Evolutionary conservation across 176 grass and related monocot species (phyloP).

Genomic region (Oropetium thomaeum): DNA sequence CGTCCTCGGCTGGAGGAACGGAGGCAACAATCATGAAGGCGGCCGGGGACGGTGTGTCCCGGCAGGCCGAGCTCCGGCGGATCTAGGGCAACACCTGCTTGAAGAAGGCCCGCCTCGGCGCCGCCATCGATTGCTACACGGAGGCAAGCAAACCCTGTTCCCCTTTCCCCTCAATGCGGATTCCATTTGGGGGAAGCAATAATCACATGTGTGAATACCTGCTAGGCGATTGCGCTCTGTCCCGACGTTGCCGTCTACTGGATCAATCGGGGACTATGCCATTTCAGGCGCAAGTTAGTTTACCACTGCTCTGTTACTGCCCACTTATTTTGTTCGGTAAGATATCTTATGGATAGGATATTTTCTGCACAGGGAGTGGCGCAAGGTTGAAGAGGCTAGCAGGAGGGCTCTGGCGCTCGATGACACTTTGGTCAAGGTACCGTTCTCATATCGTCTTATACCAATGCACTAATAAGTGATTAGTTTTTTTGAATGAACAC

Average conservation of each 20-base stretch:
- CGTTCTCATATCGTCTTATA: not conserved
- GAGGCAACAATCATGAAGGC: not conserved
- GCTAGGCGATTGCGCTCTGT: constrained; percentile 79
- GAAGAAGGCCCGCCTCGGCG: constrained; percentile 69
- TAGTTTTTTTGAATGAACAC: too few species aligned
- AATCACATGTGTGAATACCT: not conserved
- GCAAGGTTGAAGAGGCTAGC: constrained; percentile 85
- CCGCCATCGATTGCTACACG: constrained; percentile 91
- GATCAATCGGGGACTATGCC: constrained; percentile 76
- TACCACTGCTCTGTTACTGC: too few species aligned
- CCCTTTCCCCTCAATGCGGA: not conserved
- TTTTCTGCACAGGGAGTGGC: constrained; percentile 52
- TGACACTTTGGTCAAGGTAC: constrained; percentile 55
- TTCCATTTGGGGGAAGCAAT: too few species aligned
- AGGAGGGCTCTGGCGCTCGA: constrained; percentile 77
- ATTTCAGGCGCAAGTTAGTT: constrained; percentile 60
- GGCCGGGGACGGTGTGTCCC: constrained; percentile 44
- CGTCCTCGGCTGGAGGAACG: not conserved
- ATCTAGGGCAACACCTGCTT: constrained; percentile 77
- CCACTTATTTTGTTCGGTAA: too few species aligned
- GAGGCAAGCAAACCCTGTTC: constrained; percentile 70
- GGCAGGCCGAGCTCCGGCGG: constrained; percentile 78
- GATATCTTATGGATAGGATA: too few species aligned
- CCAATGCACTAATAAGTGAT: too few species aligned
- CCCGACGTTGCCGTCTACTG: constrained; percentile 76